phyloP scores from a whole-genome alignment of 1,284 basidiomycete species.

The Ganoderma resinaceum region DNA sequence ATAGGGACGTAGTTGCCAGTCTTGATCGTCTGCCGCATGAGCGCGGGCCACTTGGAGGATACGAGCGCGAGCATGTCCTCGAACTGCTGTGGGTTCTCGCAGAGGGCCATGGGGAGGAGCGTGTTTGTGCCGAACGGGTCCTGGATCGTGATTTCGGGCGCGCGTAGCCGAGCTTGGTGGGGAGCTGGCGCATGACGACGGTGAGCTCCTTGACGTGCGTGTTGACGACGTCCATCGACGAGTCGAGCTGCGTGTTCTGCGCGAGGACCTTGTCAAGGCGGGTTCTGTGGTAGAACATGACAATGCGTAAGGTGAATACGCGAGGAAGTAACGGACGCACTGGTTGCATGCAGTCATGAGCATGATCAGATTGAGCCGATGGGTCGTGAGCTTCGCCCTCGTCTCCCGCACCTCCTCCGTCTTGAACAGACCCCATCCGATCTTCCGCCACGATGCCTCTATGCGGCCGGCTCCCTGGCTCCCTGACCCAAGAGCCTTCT shows the following conservation, averaged over 20 bases:
- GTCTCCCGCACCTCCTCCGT: constrained; percentile 1
- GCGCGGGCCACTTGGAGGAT: background rate
- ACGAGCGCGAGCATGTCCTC: background rate
- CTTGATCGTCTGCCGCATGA: background rate
- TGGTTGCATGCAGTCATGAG: background rate
- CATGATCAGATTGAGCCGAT: background rate
- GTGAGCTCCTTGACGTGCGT: background rate
- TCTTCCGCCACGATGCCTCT: background rate
- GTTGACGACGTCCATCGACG: background rate
- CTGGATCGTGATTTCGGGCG: background rate
- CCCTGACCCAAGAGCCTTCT: background rate
- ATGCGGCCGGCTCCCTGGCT: background rate
- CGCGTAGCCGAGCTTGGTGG: constrained; percentile 9
- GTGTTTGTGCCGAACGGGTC: constrained; percentile 12
- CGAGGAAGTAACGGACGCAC: background rate
- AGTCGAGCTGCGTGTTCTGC: background rate
- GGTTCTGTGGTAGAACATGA: background rate
- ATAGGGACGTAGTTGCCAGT: background rate
- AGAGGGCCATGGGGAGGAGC: constrained; percentile 8
- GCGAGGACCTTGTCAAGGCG: background rate
- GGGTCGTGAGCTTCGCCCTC: background rate
- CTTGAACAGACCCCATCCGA: background rate
- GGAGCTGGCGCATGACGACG: constrained; percentile 9
- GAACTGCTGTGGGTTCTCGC: background rate
- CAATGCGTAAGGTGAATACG: background rate